Evolutionary conservation across 192 early-diverging fungal species (phyloP).

Genomic region (Backusella luteola): DNA sequence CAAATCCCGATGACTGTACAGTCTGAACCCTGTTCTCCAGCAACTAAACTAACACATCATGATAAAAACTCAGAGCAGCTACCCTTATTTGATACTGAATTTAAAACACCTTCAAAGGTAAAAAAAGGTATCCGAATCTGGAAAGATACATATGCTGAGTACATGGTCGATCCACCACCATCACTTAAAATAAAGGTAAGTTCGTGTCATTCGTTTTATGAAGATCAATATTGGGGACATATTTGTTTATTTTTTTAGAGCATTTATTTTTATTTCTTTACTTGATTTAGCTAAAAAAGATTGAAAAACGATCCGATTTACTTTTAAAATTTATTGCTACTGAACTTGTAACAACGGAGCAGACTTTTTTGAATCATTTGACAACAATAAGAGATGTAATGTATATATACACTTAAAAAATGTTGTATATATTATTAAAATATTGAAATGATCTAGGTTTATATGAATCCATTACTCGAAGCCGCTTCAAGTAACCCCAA

Average conservation of each 20-base stretch:
- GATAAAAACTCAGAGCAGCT: background rate
- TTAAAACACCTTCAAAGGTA: background rate
- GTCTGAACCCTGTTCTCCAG: background rate
- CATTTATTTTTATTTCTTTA: background rate
- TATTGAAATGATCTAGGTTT: constrained; percentile 16
- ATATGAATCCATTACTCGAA: constrained; percentile 40
- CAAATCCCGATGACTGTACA: background rate
- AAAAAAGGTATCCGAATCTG: constrained; percentile 4
- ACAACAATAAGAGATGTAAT: constrained; percentile 41
- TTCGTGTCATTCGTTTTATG: background rate
- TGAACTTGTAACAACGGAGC: constrained; percentile 46
- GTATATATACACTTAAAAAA: background rate
- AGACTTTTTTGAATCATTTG: constrained; percentile 44
- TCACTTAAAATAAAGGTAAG: background rate
- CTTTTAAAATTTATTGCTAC: constrained; percentile 35
- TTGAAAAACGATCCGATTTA: constrained; percentile 11
- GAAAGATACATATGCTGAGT: constrained; percentile 6
- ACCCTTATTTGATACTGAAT: background rate
- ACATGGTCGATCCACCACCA: background rate
- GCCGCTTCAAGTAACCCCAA: constrained; percentile 18
- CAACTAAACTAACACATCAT: no score
- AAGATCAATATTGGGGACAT: background rate
- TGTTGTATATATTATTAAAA: no score
- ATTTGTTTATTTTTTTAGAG: background rate
- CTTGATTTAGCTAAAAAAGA: background rate